Base-by-base conservation (phyloP, 768 basidiomycete genomes). In the Psilocybe sp. region DNA sequence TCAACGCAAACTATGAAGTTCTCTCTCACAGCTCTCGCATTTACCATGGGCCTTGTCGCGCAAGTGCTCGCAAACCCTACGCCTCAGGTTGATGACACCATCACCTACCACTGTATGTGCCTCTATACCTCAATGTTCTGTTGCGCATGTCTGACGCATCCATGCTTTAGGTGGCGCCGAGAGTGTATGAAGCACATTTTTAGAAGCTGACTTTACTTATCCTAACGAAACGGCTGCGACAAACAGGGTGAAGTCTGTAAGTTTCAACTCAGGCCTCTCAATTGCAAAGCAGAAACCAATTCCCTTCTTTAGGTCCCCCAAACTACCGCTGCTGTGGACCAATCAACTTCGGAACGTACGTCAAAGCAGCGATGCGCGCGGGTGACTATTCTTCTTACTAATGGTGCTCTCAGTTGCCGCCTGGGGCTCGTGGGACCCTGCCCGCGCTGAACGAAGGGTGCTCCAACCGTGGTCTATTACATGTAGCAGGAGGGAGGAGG, bases 291-390 rank as follows among this genome's bases (percentile, higher is more conserved):
- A 34, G 15, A n/a, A 20, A 15, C 15, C 9, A 10, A 15, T 14
- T 12, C 11, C 16, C 2, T 14, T 23, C 19, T 16, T 19, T 44
- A 52, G 53, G 57, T 20, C 57, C 57, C 18, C 15, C 40, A 33
- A 48, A 46, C n/a, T 58, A 40, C 16, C 50, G 53, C 48, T 58
- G 57, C 53, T 58, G 57, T 31, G 57, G 57, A n/a, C 57, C 57
- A 10, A 32, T 58, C 13, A n/a, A 47, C 16, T 46, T 20, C 7
- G 57, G 51, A 57, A 57, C 53, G 56, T 57, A 40, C 51, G 56
- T 42, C 13, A 10, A 12, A 19, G 14, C 36, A 28, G 3, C 12
- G 9, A 5, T 20, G 32, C 33, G 20, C n/a, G n/a, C n/a, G n/a
- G 33, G 9, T 18, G 5, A 31, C 13, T 15, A 13, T 37, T n/a